These are phyloP conservation scores for Lentinula sp. DNA, from an alignment of 768 basidiomycete species.

Conservation along the genomic window DNA sequence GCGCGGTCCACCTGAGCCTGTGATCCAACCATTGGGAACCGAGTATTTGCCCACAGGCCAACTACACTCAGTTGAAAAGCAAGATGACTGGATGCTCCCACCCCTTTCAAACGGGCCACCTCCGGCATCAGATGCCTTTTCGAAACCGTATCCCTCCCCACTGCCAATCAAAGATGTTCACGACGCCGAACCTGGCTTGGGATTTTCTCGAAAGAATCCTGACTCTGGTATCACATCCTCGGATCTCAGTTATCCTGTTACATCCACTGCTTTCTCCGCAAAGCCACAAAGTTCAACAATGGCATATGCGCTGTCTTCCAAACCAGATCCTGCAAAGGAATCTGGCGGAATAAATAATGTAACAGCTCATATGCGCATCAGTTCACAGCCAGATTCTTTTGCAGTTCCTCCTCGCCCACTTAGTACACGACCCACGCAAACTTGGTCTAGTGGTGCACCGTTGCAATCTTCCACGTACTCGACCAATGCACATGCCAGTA, in stretches of 20 bases:
- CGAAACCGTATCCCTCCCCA: not conserved
- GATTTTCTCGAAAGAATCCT: not conserved
- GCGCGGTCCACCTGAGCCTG: not conserved
- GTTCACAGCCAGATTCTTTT: not conserved
- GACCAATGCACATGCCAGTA: not conserved
- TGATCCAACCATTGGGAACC: not conserved
- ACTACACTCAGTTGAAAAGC: not conserved
- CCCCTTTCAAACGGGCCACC: not conserved
- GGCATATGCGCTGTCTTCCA: not conserved
- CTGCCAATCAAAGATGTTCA: not conserved
- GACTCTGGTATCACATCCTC: not conserved
- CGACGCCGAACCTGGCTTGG: not conserved
- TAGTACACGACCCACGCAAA: conserved; percentile 1
- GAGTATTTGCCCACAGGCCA: not conserved
- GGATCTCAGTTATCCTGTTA: not conserved
- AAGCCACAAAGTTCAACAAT: not conserved
- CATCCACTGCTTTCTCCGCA: not conserved
- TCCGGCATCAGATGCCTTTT: not conserved
- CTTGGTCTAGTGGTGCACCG: not conserved
- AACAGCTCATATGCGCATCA: not conserved
- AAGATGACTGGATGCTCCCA: conserved; percentile 1
- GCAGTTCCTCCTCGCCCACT: not conserved
- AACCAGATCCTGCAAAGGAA: not conserved
- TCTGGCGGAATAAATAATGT: not conserved
- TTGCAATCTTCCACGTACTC: not conserved